Conservation (phyloP, 495 filamentous ascomycete species). For the Tuber microsphaerosporum region DNA sequence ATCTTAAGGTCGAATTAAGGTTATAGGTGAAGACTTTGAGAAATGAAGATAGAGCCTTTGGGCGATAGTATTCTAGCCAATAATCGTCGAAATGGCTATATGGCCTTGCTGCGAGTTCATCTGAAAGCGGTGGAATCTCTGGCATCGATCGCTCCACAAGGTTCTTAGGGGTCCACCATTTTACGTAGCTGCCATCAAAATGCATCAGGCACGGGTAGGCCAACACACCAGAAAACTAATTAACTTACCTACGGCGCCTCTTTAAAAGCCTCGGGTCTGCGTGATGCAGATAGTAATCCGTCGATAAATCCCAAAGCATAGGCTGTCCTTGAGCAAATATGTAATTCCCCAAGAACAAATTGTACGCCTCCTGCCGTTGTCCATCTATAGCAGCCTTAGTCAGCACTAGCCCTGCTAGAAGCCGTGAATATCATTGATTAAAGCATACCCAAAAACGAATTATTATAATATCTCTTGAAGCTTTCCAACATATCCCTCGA, state of each 20-base stretch:
- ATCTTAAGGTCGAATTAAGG: slow-evolving; percentile 77
- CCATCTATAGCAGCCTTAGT: slow-evolving; percentile 52
- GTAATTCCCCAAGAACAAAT: slow-evolving; percentile 95
- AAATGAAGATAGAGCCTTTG: slow-evolving; percentile 74
- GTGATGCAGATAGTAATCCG: slow-evolving; percentile 96
- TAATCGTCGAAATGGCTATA: slow-evolving; percentile 80
- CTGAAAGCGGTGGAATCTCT: slow-evolving; percentile 44
- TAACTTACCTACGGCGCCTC: slow-evolving; percentile 53
- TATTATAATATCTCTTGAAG: slow-evolving; percentile 98
- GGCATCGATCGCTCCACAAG: slow-evolving; percentile 57
- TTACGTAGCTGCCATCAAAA: slow-evolving; percentile 50
- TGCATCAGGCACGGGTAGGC: background rate
- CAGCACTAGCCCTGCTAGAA: background rate
- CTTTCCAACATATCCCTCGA: slow-evolving; percentile 98
- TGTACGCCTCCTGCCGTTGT: slow-evolving; percentile 95
- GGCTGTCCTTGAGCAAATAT: slow-evolving; percentile 83
- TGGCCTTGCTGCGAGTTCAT: slow-evolving; percentile 48
- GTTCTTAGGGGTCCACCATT: slow-evolving; percentile 78
- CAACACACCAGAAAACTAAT: background rate
- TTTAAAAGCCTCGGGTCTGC: slow-evolving; percentile 64
- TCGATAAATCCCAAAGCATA: slow-evolving; percentile 94
- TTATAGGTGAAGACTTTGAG: slow-evolving; percentile 81
- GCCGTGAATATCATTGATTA: background rate
- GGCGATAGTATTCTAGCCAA: slow-evolving; percentile 97
- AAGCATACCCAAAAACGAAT: slow-evolving; percentile 66